phyloP scores from a whole-genome alignment of 148 eudicot genomes.

The Amaranthus palmeri region DNA sequence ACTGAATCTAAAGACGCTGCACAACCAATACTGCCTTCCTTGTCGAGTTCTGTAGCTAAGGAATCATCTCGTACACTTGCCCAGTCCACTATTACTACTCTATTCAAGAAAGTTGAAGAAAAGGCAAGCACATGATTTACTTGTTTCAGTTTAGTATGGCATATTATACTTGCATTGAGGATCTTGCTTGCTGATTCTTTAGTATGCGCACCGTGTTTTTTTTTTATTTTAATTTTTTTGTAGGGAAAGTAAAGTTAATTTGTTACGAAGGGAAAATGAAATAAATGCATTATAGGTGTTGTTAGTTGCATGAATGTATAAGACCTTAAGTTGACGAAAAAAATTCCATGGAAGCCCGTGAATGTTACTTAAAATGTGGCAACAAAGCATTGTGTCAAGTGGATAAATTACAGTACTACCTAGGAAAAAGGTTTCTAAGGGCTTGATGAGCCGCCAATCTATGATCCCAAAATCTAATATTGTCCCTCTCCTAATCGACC shows the following conservation, averaged over 20 bases:
- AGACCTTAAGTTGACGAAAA: neutral
- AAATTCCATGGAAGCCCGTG: neutral
- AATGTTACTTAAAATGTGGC: neutral
- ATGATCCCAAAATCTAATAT: no score
- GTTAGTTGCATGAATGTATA: no score
- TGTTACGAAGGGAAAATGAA: no score
- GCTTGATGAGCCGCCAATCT: no score
- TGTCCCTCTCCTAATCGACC: no score
- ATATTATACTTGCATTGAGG: neutral
- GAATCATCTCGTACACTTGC: constrained; percentile 44
- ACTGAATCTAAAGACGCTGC: constrained; percentile 24
- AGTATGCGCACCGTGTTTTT: neutral
- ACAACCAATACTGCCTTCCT: constrained; percentile 24
- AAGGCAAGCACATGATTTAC: constrained; percentile 39
- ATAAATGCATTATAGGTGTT: neutral
- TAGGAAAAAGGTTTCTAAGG: no score
- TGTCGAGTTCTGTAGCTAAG: constrained; percentile 26
- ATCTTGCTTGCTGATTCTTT: neutral
- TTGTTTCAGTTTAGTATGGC: constrained; percentile 1
- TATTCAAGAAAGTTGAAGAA: constrained; percentile 71
- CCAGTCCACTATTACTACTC: constrained; percentile 68
- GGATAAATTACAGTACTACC: no score
- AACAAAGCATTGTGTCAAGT: no score
- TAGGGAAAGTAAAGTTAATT: neutral
- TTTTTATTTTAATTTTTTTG: neutral